These are phyloP conservation scores for Aspergillus heteromorphus DNA, from an alignment of 495 filamentous ascomycete genomes.

Conservation along the genomic window DNA sequence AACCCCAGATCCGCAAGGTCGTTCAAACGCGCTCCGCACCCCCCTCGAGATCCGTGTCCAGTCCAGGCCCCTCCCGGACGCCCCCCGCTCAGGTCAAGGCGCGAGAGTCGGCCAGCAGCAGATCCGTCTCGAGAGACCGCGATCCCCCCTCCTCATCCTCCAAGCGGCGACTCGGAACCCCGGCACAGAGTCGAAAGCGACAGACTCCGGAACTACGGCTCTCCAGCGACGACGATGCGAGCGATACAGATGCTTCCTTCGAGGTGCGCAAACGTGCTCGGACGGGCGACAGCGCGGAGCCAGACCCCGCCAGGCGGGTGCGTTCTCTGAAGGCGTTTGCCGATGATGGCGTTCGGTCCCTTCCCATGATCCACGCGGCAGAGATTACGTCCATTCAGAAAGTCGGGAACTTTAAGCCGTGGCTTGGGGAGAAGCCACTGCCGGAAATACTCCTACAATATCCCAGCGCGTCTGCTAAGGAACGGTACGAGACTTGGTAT, in stretches of 20 bases:
- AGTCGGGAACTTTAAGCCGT: slow-evolving; percentile 40
- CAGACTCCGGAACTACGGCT: slow-evolving; percentile 43
- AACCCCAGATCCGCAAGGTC: slow-evolving; percentile 45
- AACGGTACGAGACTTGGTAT: slow-evolving; percentile 49
- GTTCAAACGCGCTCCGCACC: slow-evolving; percentile 35
- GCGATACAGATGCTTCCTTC: slow-evolving; percentile 42
- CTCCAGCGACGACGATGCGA: slow-evolving; percentile 46
- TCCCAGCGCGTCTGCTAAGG: slow-evolving; percentile 62
- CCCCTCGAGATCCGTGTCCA: slow-evolving; percentile 26
- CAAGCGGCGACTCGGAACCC: slow-evolving; percentile 32
- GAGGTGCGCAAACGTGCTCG: slow-evolving; percentile 44
- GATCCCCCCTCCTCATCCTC: slow-evolving; percentile 27
- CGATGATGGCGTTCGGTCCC: slow-evolving; percentile 44
- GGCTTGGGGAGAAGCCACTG: slow-evolving; percentile 43
- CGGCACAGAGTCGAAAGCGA: slow-evolving; percentile 39
- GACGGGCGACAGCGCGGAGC: slow-evolving; percentile 38
- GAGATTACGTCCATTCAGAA: slow-evolving; percentile 55
- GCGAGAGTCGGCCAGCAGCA: slow-evolving; percentile 25
- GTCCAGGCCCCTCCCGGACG: slow-evolving; percentile 16
- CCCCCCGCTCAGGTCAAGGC: slow-evolving; percentile 25
- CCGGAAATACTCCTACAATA: slow-evolving; percentile 61
- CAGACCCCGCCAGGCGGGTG: slow-evolving; percentile 55
- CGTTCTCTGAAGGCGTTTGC: slow-evolving; percentile 58
- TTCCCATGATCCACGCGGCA: slow-evolving; percentile 60
- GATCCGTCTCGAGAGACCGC: slow-evolving; percentile 29